Conservation (phyloP, 148 eudicot species). For the Camellia japonica region DNA sequence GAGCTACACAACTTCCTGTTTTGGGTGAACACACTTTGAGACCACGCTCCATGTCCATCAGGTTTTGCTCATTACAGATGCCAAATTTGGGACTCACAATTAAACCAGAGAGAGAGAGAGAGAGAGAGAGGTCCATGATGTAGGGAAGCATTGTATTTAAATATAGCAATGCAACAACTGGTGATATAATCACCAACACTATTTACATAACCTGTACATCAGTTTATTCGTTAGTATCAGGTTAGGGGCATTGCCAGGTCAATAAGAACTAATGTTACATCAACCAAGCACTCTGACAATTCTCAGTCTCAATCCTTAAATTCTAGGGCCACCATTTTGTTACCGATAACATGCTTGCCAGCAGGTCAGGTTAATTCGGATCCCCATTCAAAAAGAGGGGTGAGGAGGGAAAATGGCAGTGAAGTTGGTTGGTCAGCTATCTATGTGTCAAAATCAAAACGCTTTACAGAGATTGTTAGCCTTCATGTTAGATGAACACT, state of each 20-base stretch:
- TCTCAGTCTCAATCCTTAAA: not conserved
- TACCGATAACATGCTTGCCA: no score
- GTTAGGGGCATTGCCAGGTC: conserved; percentile 11
- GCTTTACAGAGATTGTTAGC: conserved; percentile 67
- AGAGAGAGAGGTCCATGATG: no score
- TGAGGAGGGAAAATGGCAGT: not conserved
- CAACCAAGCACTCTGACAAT: not conserved
- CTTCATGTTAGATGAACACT: conserved; percentile 38
- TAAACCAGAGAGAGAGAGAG: no score
- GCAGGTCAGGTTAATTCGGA: conserved; percentile 6
- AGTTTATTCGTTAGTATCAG: conserved; percentile 13
- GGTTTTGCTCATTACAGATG: no score
- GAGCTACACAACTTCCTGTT: no score
- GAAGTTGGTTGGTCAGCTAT: conserved; percentile 14
- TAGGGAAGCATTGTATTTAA: not conserved
- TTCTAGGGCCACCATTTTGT: no score
- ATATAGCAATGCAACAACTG: not conserved
- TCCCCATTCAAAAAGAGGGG: conserved; percentile 13
- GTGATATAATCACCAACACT: conserved; percentile 3
- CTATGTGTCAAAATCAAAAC: conserved; percentile 35
- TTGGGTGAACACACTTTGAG: no score
- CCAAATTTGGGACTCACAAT: no score
- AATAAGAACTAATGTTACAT: not conserved
- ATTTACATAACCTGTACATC: conserved; percentile 31
- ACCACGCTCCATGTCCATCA: no score